phyloP scores from a whole-genome alignment of 441 rosid genomes.

The Omphalea diandra region DNA sequence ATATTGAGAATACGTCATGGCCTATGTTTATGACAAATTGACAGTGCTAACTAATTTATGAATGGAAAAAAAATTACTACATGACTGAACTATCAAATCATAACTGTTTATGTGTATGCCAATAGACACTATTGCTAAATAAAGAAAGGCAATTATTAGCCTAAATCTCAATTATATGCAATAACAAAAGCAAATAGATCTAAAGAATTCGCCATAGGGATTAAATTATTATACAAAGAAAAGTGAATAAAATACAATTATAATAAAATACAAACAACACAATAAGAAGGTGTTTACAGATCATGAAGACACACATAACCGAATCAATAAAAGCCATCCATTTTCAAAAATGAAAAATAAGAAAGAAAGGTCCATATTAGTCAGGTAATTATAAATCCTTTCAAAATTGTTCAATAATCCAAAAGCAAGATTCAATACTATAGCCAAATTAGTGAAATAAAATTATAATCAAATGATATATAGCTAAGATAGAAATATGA shows the following conservation, averaged over 20 bases:
- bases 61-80: neutral
- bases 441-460: too few species aligned
- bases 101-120: neutral
- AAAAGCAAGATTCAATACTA: too few species aligned
- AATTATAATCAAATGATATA: too few species aligned
- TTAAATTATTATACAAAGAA: neutral
- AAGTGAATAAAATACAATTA: conserved; percentile 57
- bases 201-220: neutral
- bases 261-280: too few species aligned
- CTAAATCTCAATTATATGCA: neutral
- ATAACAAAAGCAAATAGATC: neutral
- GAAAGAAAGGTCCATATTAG: too few species aligned
- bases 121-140: neutral
- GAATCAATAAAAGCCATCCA: too few species aligned
- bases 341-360: too few species aligned
- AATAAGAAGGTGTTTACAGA: too few species aligned
- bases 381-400: too few species aligned
- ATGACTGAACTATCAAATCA: conserved; percentile 16
- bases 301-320: too few species aligned
- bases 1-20: conserved; percentile 1
- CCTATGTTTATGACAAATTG: conserved; percentile 7
- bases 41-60: neutral
- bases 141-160: conserved; percentile 9
- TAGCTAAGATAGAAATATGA: too few species aligned
- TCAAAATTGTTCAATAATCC: too few species aligned